A percentile compares a stretch with the other conserved stretches of the same genome.
These are phyloP conservation scores for Penstemon eatonii DNA, from an alignment of 257 asterid genomes.

Conservation along the genomic window DNA sequence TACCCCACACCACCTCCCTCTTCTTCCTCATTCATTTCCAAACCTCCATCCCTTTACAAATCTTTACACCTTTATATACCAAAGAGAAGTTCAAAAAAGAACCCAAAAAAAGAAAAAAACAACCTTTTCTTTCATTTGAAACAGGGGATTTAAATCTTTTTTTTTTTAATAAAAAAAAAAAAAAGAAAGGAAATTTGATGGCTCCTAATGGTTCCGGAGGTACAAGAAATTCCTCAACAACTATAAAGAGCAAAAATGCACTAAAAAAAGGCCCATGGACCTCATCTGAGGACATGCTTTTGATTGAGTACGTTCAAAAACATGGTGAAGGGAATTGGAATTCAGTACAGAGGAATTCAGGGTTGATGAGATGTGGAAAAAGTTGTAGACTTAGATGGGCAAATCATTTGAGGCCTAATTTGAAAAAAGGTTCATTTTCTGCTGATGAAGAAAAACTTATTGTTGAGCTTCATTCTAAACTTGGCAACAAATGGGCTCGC, in stretches of 20 bases:
- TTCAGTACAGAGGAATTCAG: slow-evolving; percentile 36
- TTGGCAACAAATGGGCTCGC: slow-evolving; percentile 45
- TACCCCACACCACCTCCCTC: slow-evolving; percentile 22
- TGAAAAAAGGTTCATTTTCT: slow-evolving; percentile 39
- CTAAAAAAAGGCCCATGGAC: slow-evolving; percentile 45
- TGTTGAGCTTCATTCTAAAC: slow-evolving; percentile 37
- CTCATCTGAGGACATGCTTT: slow-evolving; percentile 31
- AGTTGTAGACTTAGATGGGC: slow-evolving; percentile 40
- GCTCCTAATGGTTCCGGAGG: slow-evolving; percentile 44
- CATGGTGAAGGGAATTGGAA: slow-evolving; percentile 45
- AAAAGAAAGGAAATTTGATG: slow-evolving; percentile 34
- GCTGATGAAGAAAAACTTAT: slow-evolving; percentile 33
- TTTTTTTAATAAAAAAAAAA: background rate
- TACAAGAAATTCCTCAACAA: slow-evolving; percentile 19
- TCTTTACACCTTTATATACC: slow-evolving; percentile 3
- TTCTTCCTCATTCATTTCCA: slow-evolving; percentile 3
- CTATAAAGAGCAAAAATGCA: slow-evolving; percentile 14
- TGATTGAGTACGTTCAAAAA: slow-evolving; percentile 37
- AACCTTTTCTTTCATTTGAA: background rate
- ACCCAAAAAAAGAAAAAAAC: background rate
- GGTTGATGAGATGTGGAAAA: slow-evolving; percentile 35
- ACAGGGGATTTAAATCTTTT: background rate
- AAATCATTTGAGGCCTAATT: slow-evolving; percentile 36
- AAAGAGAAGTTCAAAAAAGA: background rate
- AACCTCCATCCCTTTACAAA: slow-evolving; percentile 6